A percentile compares a stretch with the other conserved stretches of the same genome.
These are phyloP conservation scores for Corrigiola litoralis DNA, from an alignment of 179 eudicot genomes.

Conservation along the genomic window DNA sequence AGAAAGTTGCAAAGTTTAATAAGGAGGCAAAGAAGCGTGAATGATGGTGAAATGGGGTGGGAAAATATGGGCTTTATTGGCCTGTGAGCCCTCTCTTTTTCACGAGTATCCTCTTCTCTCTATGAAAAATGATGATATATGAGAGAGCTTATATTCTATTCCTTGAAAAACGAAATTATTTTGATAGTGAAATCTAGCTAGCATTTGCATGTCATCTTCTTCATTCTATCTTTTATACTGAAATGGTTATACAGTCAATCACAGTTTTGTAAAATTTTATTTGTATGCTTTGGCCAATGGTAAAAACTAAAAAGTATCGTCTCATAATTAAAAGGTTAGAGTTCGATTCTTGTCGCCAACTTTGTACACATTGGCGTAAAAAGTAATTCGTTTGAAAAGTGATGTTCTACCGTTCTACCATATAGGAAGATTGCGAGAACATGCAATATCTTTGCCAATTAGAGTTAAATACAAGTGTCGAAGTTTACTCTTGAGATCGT, in stretches of 20 bases:
- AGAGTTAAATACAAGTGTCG: not conserved
- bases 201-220: not conserved
- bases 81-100: slow-evolving; percentile 23
- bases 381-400: too few relatives aligned
- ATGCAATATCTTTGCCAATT: too few relatives aligned
- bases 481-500: too few relatives aligned
- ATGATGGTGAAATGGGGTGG: slow-evolving; percentile 22
- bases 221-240: not conserved
- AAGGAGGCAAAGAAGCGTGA: slow-evolving; percentile 24
- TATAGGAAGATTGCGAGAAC: too few relatives aligned
- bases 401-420: too few relatives aligned
- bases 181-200: slow-evolving; percentile 23
- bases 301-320: too few relatives aligned
- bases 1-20: not conserved
- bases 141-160: not conserved
- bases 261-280: too few relatives aligned
- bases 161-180: slow-evolving; percentile 16
- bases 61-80: slow-evolving; percentile 26
- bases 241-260: not conserved
- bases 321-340: too few relatives aligned
- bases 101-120: slow-evolving; percentile 15
- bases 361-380: too few relatives aligned
- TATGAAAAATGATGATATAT: not conserved
- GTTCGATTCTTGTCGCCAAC: too few relatives aligned
- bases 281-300: too few relatives aligned